Conservation (phyloP, 352 stramenopile species). For the Globisporangium nunn region DNA sequence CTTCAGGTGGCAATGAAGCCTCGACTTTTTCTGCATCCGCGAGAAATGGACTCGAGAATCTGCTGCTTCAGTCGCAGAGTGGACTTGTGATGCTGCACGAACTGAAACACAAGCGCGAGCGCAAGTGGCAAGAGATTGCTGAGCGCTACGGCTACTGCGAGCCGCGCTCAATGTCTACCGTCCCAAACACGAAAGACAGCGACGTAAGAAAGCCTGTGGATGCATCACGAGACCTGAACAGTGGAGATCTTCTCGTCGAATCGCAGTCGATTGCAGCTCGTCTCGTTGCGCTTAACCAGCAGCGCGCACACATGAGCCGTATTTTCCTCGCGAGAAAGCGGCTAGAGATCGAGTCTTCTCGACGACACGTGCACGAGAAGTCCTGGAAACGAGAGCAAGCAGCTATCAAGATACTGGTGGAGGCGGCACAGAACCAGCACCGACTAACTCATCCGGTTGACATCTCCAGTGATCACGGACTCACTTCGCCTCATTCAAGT, state of each 20-base stretch:
- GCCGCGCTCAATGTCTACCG: background rate
- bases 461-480: background rate
- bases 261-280: background rate
- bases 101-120: constrained; percentile 18
- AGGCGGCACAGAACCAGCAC: constrained; percentile 19
- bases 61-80: constrained; percentile 44
- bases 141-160: constrained; percentile 20
- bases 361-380: background rate
- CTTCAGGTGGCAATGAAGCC: background rate
- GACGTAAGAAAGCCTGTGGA: background rate
- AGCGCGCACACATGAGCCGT: constrained; percentile 4
- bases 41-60: constrained; percentile 24
- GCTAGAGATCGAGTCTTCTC: background rate
- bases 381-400: background rate
- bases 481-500: too few species aligned
- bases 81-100: constrained; percentile 47
- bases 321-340: constrained; percentile 5
- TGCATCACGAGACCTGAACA: background rate
- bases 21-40: background rate
- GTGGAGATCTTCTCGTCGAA: background rate
- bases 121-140: constrained; percentile 32
- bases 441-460: constrained; percentile 14
- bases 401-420: constrained; percentile 15
- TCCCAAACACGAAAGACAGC: background rate
- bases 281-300: constrained; percentile 3